A percentile compares a stretch with the other conserved stretches of the same genome.
phyloP scores from a whole-genome alignment of 257 asterid species.

The Solanum peruvianum region DNA sequence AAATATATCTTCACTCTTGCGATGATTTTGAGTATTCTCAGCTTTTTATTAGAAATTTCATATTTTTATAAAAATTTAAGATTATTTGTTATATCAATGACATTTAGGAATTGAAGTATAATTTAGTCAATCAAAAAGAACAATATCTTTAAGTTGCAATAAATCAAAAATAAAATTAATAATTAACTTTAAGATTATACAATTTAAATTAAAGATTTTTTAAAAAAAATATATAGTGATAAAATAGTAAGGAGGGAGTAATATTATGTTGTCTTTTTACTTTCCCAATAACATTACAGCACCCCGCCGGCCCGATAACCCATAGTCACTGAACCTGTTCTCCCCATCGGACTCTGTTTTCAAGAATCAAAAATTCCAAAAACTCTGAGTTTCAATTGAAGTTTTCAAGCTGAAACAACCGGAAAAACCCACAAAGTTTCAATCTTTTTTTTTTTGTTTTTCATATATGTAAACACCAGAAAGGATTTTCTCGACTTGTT shows the following conservation, averaged over 20 bases:
- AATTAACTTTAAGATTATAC: too few species aligned
- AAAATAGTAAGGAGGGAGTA: background rate
- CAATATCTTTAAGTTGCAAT: too few species aligned
- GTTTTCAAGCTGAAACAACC: background rate
- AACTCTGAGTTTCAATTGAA: background rate
- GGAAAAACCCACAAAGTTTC: background rate
- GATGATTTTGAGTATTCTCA: too few species aligned
- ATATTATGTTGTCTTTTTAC: background rate
- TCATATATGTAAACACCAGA: background rate
- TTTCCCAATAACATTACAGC: background rate
- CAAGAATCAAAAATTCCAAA: background rate
- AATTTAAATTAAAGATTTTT: too few species aligned
- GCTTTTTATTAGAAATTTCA: accelerated
- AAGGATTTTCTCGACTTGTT: background rate
- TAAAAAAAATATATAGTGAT: too few species aligned
- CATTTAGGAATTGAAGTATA: too few species aligned
- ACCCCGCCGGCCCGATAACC: background rate
- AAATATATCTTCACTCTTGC: accelerated
- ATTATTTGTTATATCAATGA: background rate
- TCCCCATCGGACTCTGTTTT: background rate
- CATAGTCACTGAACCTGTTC: background rate
- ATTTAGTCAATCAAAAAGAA: too few species aligned
- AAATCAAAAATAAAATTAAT: too few species aligned
- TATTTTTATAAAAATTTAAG: too few species aligned
- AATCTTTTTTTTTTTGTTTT: background rate